Conservation (phyloP, 306 rosid species). For the Lathyrus oleraceus region DNA sequence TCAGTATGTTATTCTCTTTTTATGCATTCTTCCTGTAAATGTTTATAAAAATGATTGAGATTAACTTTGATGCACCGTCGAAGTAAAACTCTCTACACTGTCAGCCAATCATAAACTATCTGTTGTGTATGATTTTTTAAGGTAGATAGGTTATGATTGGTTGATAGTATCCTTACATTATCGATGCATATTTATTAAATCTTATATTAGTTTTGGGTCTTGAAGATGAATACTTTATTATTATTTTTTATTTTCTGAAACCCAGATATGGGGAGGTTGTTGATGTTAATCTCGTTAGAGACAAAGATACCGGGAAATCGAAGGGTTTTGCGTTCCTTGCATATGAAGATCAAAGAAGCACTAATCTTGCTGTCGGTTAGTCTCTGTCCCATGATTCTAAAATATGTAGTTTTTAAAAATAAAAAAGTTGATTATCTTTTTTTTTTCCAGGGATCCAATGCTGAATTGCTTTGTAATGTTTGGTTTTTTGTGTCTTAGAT, state of each 20-base stretch:
- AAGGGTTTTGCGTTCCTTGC: conserved; percentile 91
- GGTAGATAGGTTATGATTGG: neutral
- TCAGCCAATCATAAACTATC: neutral
- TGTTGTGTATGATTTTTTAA: neutral
- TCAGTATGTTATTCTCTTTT: conserved; percentile 51
- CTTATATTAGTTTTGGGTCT: neutral
- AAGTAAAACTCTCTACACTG: neutral
- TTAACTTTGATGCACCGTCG: neutral
- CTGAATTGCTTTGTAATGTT: neutral
- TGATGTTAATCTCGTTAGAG: conserved; percentile 88
- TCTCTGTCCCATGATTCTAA: conserved; percentile 15
- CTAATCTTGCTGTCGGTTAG: conserved; percentile 86
- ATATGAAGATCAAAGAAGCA: conserved; percentile 92
- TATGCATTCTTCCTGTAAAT: neutral
- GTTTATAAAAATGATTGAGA: neutral
- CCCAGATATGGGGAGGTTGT: conserved; percentile 86
- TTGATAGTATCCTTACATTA: neutral
- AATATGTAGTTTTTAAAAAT: neutral
- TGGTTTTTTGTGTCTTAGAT: conserved; percentile 45
- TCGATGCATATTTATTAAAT: neutral
- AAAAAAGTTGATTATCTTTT: neutral
- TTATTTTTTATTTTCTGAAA: neutral
- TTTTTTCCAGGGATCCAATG: neutral
- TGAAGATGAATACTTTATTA: neutral
- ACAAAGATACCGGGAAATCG: conserved; percentile 86